These are phyloP conservation scores for Pinus tabuliformis DNA, from an alignment of 75 land plant species.

Conservation along the genomic window DNA sequence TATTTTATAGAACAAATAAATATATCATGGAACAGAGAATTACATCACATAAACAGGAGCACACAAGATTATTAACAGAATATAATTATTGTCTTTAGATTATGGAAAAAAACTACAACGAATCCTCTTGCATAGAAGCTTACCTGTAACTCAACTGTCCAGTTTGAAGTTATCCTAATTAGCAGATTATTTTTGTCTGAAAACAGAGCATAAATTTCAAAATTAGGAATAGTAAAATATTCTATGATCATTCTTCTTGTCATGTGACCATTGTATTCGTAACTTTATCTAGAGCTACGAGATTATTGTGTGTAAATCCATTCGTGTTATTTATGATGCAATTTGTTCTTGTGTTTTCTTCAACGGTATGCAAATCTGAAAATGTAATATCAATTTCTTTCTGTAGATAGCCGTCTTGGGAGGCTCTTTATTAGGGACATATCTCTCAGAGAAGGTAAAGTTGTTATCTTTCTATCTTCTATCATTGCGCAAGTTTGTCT, in stretches of 20 bases:
- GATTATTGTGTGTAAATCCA: not conserved
- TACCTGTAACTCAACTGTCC: not conserved
- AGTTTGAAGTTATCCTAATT: not conserved
- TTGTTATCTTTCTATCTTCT: not conserved
- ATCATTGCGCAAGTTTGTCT: not conserved
- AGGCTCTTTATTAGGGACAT: constrained; percentile 84
- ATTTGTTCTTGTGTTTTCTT: not conserved
- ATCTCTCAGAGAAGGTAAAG: constrained; percentile 86
- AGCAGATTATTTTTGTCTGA: not conserved
- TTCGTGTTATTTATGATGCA: not conserved
- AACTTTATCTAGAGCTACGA: not conserved
- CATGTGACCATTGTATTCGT: not conserved
- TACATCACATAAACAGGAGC: too few species aligned
- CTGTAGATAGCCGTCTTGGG: constrained; percentile 92
- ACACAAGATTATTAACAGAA: too few species aligned
- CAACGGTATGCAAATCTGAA: not conserved
- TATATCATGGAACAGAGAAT: too few species aligned
- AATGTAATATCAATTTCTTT: not conserved
- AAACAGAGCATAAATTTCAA: not conserved
- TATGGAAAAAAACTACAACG: too few species aligned
- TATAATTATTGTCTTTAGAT: too few species aligned
- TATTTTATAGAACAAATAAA: too few species aligned
- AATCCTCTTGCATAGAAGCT: not conserved
- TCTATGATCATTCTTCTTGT: not conserved
- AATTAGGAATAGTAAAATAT: not conserved